Evolutionary conservation across 1,284 basidiomycete genomes (phyloP), one percentile per base, ranked within the genome.

Genomic region (Fomitopsis schrenkii): DNA sequence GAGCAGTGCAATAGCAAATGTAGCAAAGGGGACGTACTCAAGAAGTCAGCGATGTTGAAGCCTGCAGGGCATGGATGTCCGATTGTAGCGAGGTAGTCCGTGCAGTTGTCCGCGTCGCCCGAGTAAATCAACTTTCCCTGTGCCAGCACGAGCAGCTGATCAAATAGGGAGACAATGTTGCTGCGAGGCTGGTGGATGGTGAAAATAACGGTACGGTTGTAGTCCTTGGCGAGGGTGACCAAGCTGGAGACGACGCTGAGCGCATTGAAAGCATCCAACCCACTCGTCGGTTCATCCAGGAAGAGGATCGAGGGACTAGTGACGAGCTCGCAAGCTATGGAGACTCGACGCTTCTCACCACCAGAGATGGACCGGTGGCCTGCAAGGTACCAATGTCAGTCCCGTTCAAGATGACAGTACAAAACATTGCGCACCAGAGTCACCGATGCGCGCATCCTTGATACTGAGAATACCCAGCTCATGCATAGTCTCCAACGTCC

Each of bases 121-220:
- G 91, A 90, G 77, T 95, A 95, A 17, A 97, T 86, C 14, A 91
- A 77, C 70, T 88, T 90, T 3, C 96, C 96, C 59, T 86, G 84
- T 0, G 93, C 93, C 12, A 99, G 83, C 4, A 99, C 77, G 2
- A 98, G 75, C 35, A 98, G 81, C 66, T 96, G 91, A 72, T 99
- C 97, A 69, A 99, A 98, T 15, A 99, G 78, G 0, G 94, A 87
- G 10, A 98, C 95, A 66, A 99, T 98, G 76, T 98, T 98, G 73
- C 93, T 95, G 60, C 96, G 88, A n/a, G 97, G 97, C 74, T 98
- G 97, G 72, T 99, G 97, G 63, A 99, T 98, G 0, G 97, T 98
- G 77, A 98, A 97, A 64, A 98, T 82, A 58, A 98, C 93, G 0
- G 95, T 98, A n/a, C 96, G 88, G 68, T 96, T 94, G 77, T 95